phyloP scores from a whole-genome alignment of 352 stramenopile species.

The Globisporangium acanthophoron region DNA sequence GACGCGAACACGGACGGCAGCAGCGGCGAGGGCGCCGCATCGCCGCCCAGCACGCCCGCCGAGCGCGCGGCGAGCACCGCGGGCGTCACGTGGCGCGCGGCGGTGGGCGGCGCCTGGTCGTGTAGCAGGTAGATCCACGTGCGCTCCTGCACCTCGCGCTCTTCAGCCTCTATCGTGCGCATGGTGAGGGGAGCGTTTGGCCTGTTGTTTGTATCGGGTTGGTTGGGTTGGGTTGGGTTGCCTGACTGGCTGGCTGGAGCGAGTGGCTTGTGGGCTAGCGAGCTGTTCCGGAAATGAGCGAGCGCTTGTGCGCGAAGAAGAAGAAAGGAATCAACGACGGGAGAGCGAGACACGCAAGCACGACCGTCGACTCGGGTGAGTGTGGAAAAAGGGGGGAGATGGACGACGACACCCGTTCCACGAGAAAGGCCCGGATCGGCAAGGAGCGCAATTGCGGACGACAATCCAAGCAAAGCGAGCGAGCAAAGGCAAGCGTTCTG shows the following conservation, averaged over 20 bases:
- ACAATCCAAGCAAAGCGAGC: not conserved
- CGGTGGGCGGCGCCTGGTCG: constrained; percentile 13
- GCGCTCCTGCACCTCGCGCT: constrained; percentile 14
- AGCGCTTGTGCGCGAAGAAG: not conserved
- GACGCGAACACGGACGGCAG: constrained; percentile 10
- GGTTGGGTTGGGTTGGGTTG: not conserved
- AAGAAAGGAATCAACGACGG: not conserved
- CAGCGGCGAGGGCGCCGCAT: constrained; percentile 3
- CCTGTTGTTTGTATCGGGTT: not conserved
- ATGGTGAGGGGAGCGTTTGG: not conserved
- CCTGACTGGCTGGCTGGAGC: not conserved
- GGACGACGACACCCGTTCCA: not conserved
- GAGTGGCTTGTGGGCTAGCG: constrained; percentile 1
- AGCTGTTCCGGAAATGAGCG: constrained; percentile 12
- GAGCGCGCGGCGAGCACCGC: constrained; percentile 13
- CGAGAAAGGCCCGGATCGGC: constrained; percentile 2
- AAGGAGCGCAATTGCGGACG: not conserved
- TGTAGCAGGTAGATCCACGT: constrained; percentile 18
- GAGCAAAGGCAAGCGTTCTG: too few relatives aligned
- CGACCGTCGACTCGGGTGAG: constrained; percentile 1
- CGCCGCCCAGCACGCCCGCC: constrained; percentile 7
- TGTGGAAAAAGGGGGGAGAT: not conserved
- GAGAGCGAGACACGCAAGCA: constrained; percentile 5
- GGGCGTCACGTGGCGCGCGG: constrained; percentile 9
- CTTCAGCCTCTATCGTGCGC: constrained; percentile 15